phyloP scores from a whole-genome alignment of 2,329 filamentous ascomycete species.

The Phialocephala sp. region DNA sequence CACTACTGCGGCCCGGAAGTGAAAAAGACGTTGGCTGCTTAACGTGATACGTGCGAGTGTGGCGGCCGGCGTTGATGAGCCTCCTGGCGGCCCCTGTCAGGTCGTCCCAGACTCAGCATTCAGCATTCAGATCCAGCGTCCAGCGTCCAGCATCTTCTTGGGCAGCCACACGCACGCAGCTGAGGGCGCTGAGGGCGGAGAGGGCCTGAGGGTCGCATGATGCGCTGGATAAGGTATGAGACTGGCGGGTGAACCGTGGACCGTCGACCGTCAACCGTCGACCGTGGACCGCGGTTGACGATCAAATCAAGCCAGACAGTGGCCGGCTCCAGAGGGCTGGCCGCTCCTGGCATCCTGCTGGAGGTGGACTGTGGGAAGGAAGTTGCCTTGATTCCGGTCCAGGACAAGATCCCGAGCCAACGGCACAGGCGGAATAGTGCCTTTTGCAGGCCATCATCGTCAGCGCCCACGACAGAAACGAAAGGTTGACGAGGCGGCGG shows the following conservation, averaged over 20 bases:
- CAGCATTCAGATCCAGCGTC: background rate
- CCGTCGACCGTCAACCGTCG: too few relatives aligned
- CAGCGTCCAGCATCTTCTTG: background rate
- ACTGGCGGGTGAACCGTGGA: slow-evolving; percentile 27
- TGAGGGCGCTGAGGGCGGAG: background rate
- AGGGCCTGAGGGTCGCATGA: slow-evolving; percentile 31
- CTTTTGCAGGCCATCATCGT: slow-evolving; percentile 6
- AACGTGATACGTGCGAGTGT: slow-evolving; percentile 11
- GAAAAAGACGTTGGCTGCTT: background rate
- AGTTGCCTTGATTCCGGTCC: slow-evolving; percentile 6
- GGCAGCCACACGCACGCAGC: slow-evolving; percentile 18
- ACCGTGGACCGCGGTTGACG: slow-evolving; percentile 31
- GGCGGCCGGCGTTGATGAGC: slow-evolving; percentile 17
- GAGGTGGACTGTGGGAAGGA: background rate
- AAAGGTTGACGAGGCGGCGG: background rate
- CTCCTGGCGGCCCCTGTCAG: slow-evolving; percentile 13
- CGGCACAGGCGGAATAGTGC: slow-evolving; percentile 25
- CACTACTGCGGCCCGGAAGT: background rate
- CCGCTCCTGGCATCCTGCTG: too few relatives aligned
- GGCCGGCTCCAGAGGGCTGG: too few relatives aligned
- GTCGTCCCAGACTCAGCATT: background rate
- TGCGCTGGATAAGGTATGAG: slow-evolving; percentile 31
- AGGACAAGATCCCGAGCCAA: slow-evolving; percentile 9
- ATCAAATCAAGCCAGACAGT: slow-evolving; percentile 28
- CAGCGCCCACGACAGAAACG: background rate